Evolutionary conservation across 169 alveolate species (phyloP).

Genomic region (Neospora caninum): DNA sequence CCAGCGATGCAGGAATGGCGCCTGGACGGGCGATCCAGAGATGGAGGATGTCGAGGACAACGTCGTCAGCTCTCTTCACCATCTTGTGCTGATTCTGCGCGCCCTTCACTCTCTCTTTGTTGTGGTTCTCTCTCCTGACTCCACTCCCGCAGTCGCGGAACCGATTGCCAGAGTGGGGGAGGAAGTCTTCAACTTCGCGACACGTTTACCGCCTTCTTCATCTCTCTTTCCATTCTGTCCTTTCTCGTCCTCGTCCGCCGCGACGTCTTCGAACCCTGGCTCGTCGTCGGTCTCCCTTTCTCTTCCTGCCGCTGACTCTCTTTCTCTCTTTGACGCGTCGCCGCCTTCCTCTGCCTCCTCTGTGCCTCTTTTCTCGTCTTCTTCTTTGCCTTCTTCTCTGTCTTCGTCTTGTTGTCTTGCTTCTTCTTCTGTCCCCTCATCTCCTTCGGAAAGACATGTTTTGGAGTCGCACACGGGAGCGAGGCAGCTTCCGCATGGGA

Average conservation of each 20-base stretch:
- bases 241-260: too few relatives aligned
- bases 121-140: neutral
- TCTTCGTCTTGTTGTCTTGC: too few relatives aligned
- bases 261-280: neutral
- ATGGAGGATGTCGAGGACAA: neutral
- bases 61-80: neutral
- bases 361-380: too few relatives aligned
- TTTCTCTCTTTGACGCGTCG: neutral
- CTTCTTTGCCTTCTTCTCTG: too few relatives aligned
- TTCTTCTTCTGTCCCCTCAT: too few relatives aligned
- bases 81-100: neutral
- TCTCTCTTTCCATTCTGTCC: too few relatives aligned
- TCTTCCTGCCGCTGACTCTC: neutral
- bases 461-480: too few relatives aligned
- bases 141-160: neutral
- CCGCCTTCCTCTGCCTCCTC: too few relatives aligned
- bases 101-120: slow-evolving; percentile 10
- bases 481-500: too few relatives aligned
- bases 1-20: neutral
- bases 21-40: neutral
- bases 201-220: too few relatives aligned
- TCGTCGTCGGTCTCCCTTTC: neutral
- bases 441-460: too few relatives aligned
- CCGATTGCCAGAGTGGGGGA: neutral
- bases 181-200: neutral